Evolutionary conservation across 805 yeast genomes (phyloP), one percentile per base, ranked within the genome.

Genomic region (Kazachstania kunashirensis): DNA sequence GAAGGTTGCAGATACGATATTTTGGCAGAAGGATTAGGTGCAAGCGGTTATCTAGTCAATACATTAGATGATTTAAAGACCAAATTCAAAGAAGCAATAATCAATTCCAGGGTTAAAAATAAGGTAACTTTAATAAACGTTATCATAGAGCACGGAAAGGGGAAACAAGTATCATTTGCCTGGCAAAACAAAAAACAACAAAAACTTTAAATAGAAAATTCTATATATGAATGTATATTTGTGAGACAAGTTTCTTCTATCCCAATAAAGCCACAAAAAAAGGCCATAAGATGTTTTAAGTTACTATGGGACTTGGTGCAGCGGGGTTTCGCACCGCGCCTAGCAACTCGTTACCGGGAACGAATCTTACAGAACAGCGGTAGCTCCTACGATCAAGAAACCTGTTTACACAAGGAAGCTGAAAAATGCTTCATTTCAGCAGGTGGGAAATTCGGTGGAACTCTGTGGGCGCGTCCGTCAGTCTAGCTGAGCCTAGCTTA

Each of bases 181-280:
- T 79, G 84, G 84, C 79, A 77, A 62, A 73, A 71, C n/a, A 70
- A 66, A 40, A 29, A 50, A 6, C 39, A n/a, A n/a, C n/a, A n/a
- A n/a, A n/a, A n/a, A n/a, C n/a, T n/a, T n/a, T n/a, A n/a, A n/a
- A n/a, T n/a, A n/a, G n/a, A n/a, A n/a, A n/a, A n/a, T n/a, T n/a
- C n/a, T n/a, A n/a, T n/a, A n/a, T n/a, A n/a, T n/a, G n/a, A n/a
- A n/a, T n/a, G n/a, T n/a, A n/a, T n/a, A n/a, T n/a, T n/a, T n/a
- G n/a, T n/a, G n/a, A n/a, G n/a, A n/a, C n/a, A n/a, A n/a, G n/a
- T n/a, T n/a, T n/a, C n/a, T n/a, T n/a, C n/a, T n/a, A n/a, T n/a
- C n/a, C n/a, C n/a, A n/a, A n/a, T n/a, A n/a, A n/a, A n/a, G n/a
- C n/a, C n/a, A n/a, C n/a, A n/a, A n/a, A n/a, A n/a, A n/a, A n/a